These are phyloP conservation scores for Phragmites australis DNA, from an alignment of 176 grass and related monocot genomes.

Conservation along the genomic window DNA sequence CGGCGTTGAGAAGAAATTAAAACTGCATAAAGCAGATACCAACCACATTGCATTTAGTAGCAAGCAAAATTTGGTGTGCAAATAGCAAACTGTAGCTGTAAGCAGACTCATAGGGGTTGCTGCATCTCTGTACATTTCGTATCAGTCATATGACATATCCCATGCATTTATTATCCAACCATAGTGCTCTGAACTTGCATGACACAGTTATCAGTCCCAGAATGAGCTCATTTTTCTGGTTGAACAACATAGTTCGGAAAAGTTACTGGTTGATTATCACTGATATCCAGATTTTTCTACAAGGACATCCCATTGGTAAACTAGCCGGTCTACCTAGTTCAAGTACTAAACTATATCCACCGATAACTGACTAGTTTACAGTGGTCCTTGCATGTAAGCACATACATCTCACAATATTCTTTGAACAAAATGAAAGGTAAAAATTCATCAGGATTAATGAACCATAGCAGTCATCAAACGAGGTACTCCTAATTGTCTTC, in stretches of 20 bases:
- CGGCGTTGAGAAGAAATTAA: background rate
- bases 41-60: slow-evolving; percentile 47
- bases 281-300: background rate
- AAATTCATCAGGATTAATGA: background rate
- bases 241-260: background rate
- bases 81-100: slow-evolving; percentile 24
- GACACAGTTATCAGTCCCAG: background rate
- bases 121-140: slow-evolving; percentile 7
- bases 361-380: background rate
- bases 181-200: background rate
- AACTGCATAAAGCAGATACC: background rate
- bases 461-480: background rate
- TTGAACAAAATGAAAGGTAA: background rate
- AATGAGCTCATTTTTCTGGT: slow-evolving; percentile 18
- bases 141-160: background rate
- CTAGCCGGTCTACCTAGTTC: no score
- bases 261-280: background rate
- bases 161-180: slow-evolving; percentile 34
- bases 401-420: background rate
- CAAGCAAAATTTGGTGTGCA: slow-evolving; percentile 37
- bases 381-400: background rate
- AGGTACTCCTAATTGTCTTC: background rate
- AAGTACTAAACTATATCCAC: background rate
- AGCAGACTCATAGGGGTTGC: slow-evolving; percentile 15
- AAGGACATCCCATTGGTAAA: background rate